phyloP scores from a whole-genome alignment of 1,284 basidiomycete genomes.

The Ustilago hordei region DNA sequence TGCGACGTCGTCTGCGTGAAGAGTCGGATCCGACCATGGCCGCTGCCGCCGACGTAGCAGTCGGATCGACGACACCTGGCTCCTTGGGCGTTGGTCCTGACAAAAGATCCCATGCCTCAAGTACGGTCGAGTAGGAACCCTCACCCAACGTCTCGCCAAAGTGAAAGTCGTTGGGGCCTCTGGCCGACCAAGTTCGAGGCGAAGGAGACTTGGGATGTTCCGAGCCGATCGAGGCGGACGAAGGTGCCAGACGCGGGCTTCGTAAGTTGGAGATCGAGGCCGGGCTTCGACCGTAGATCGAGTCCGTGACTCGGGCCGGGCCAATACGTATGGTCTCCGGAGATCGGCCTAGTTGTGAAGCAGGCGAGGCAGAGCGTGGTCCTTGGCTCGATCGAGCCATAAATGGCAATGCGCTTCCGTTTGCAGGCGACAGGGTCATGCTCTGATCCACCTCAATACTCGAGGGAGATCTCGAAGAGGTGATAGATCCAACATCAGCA shows the following conservation, averaged over 20 bases:
- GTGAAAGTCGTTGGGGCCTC: constrained; percentile 63
- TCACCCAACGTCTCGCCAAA: constrained; percentile 68
- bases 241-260: constrained; percentile 33
- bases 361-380: constrained; percentile 38
- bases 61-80: constrained; percentile 32
- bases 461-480: constrained; percentile 1
- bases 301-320: constrained; percentile 27
- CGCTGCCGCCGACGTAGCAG: constrained; percentile 42
- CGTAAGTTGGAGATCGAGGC: constrained; percentile 36
- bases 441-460: constrained; percentile 5
- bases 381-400: constrained; percentile 14
- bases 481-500: not conserved
- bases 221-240: constrained; percentile 14
- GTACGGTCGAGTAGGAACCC: constrained; percentile 68
- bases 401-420: constrained; percentile 5
- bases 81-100: constrained; percentile 42
- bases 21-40: constrained; percentile 53
- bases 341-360: constrained; percentile 40
- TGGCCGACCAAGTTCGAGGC: constrained; percentile 25
- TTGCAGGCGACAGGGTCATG: constrained; percentile 30
- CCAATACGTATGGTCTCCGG: constrained; percentile 47
- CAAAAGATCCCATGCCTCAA: constrained; percentile 67
- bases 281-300: constrained; percentile 45
- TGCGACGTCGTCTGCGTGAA: constrained; percentile 20
- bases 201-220: constrained; percentile 29